Evolutionary conservation across 495 filamentous ascomycete genomes (phyloP).

Genomic region (Penicillium silybi): DNA sequence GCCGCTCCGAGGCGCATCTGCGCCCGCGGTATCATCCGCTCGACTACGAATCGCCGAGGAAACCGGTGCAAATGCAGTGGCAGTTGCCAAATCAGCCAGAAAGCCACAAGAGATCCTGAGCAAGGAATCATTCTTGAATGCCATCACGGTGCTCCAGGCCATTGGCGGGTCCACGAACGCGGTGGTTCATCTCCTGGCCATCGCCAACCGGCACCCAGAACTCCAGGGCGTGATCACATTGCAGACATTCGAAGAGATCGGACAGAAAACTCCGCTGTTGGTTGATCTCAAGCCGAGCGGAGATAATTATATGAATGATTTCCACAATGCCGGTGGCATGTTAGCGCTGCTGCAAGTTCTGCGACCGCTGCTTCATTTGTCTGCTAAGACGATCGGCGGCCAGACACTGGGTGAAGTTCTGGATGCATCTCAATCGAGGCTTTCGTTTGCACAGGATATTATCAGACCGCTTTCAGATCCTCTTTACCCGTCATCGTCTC

Average conservation of each 20-base stretch:
- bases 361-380: constrained; percentile 53
- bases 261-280: constrained; percentile 54
- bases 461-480: constrained; percentile 52
- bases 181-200: constrained; percentile 63
- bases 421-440: constrained; percentile 39
- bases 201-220: constrained; percentile 54
- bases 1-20: constrained; percentile 56
- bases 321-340: constrained; percentile 68
- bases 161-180: constrained; percentile 69
- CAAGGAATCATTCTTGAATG: constrained; percentile 61
- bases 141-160: constrained; percentile 64
- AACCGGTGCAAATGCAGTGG: constrained; percentile 56
- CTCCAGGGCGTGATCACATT: constrained; percentile 53
- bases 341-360: constrained; percentile 52
- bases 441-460: constrained; percentile 39
- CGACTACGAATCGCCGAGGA: constrained; percentile 60
- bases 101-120: constrained; percentile 56
- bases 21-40: constrained; percentile 62
- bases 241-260: constrained; percentile 56
- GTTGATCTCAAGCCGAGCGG: constrained; percentile 67
- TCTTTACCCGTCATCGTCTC: constrained; percentile 51
- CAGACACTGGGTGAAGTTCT: constrained; percentile 55
- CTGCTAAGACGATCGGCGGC: constrained; percentile 55
- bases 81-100: constrained; percentile 32
- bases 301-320: constrained; percentile 68